Conservation (phyloP, 2,329 filamentous ascomycete genomes). For the Diaporthe batatas region DNA sequence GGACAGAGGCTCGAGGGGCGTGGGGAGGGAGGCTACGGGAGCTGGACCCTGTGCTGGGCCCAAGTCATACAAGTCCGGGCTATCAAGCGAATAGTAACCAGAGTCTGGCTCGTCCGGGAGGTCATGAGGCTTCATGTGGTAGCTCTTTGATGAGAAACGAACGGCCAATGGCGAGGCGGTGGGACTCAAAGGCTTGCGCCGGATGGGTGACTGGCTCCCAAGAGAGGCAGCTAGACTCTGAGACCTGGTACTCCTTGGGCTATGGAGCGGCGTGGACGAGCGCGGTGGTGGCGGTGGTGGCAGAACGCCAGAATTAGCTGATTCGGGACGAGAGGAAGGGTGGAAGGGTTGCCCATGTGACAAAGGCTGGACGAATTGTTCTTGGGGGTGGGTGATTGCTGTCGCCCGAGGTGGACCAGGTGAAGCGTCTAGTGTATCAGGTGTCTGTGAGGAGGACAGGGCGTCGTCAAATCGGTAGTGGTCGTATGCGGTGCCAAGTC, state of each 20-base stretch:
- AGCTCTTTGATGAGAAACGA: constrained; percentile 60
- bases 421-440: constrained; percentile 44
- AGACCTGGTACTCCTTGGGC: constrained; percentile 49
- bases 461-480: constrained; percentile 40
- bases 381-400: constrained; percentile 27
- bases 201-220: constrained; percentile 56
- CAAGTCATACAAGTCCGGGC: constrained; percentile 70
- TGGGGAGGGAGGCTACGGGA: constrained; percentile 40
- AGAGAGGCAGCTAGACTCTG: constrained; percentile 49
- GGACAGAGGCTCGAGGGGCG: constrained; percentile 32
- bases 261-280: constrained; percentile 44
- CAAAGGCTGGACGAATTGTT: constrained; percentile 31
- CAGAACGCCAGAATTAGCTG: constrained; percentile 20
- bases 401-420: constrained; percentile 37
- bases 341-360: constrained; percentile 28
- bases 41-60: constrained; percentile 55
- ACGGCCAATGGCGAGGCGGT: constrained; percentile 66
- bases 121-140: constrained; percentile 54
- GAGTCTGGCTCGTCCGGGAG: constrained; percentile 62
- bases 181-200: constrained; percentile 72
- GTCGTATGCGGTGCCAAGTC: constrained; percentile 40
- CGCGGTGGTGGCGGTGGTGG: constrained; percentile 33
- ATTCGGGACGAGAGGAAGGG: constrained; percentile 33
- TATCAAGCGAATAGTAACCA: constrained; percentile 69
- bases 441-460: constrained; percentile 38